Evolutionary conservation across 495 filamentous ascomycete species (phyloP).

Genomic region (Neurospora tetrasperma): DNA sequence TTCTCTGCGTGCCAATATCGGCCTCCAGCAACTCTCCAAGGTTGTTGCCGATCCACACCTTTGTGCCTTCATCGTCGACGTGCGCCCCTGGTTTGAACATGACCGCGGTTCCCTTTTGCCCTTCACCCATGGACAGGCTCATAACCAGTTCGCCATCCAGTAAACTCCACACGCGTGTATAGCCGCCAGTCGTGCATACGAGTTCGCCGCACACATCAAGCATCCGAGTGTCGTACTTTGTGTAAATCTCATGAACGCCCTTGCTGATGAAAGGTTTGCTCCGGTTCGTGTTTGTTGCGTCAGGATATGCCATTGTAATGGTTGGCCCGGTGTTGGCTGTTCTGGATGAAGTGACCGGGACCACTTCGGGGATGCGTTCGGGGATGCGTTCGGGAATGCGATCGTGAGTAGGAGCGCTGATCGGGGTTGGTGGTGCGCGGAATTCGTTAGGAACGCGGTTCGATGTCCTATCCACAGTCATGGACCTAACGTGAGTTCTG

Average conservation of each 20-base stretch:
- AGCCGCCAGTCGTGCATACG: conserved; percentile 72
- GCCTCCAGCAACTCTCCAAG: conserved; percentile 80
- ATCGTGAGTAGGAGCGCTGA: conserved; percentile 13
- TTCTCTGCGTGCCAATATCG: conserved; percentile 59
- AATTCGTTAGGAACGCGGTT: conserved; percentile 27
- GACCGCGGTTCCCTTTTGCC: conserved; percentile 64
- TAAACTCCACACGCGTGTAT: conserved; percentile 81
- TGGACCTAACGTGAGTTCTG: conserved; percentile 38
- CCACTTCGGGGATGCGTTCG: conserved; percentile 3
- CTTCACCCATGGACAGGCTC: conserved; percentile 71
- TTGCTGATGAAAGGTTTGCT: conserved; percentile 64
- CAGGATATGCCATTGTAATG: conserved; percentile 50
- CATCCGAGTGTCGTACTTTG: conserved; percentile 72
- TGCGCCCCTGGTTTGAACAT: conserved; percentile 71
- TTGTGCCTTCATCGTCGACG: conserved; percentile 67
- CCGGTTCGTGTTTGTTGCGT: conserved; percentile 74
- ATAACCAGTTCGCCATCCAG: conserved; percentile 69
- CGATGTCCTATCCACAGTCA: conserved; percentile 36
- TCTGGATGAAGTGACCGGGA: conserved; percentile 1
- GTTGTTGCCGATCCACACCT: conserved; percentile 87
- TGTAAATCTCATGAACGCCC: conserved; percentile 64
- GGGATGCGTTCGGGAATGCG: conserved; percentile 19
- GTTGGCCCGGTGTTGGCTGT: conserved; percentile 14
- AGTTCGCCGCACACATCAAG: conserved; percentile 82
- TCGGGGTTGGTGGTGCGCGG: conserved; percentile 17